A percentile compares a stretch with the other conserved stretches of the same genome.
These are phyloP conservation scores for Fagopyrum esculentum DNA, from an alignment of 148 eudicot species.

Conservation along the genomic window DNA sequence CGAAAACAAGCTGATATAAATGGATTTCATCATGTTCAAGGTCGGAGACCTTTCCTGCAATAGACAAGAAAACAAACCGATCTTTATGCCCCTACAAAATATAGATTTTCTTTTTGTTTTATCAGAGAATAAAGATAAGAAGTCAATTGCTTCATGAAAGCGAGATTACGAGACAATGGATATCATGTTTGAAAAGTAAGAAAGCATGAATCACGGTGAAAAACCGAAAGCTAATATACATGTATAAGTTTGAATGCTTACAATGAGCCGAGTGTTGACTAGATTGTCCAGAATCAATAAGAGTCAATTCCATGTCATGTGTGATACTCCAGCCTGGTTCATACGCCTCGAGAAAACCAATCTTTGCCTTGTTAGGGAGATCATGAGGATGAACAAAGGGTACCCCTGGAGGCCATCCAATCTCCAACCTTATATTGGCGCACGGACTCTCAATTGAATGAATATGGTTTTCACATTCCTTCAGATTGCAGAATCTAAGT, in stretches of 20 bases:
- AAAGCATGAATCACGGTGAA: background rate
- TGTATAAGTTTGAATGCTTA: conserved; percentile 20
- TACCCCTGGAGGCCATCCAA: conserved; percentile 96
- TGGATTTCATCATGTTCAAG: background rate
- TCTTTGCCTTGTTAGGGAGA: conserved; percentile 96
- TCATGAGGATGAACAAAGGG: conserved; percentile 99
- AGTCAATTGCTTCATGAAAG: background rate
- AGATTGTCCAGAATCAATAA: conserved; percentile 66
- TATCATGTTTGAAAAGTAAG: background rate
- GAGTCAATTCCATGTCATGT: conserved; percentile 78
- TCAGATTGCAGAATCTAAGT: conserved; percentile 81
- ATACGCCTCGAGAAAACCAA: conserved; percentile 92
- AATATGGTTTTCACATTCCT: conserved; percentile 87
- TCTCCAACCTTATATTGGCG: conserved; percentile 76
- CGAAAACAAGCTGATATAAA: background rate
- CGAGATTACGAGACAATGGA: background rate
- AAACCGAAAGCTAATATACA: background rate
- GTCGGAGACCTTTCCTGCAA: background rate
- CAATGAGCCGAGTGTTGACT: conserved; percentile 52
- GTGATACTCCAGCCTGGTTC: conserved; percentile 99
- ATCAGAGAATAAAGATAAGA: background rate
- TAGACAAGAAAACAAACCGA: background rate
- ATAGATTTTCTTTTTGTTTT: background rate
- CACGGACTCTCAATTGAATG: conserved; percentile 85
- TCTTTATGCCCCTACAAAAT: background rate